These are phyloP conservation scores for Alternaria arbusti DNA, from an alignment of 2,329 filamentous ascomycete species.

Conservation along the genomic window DNA sequence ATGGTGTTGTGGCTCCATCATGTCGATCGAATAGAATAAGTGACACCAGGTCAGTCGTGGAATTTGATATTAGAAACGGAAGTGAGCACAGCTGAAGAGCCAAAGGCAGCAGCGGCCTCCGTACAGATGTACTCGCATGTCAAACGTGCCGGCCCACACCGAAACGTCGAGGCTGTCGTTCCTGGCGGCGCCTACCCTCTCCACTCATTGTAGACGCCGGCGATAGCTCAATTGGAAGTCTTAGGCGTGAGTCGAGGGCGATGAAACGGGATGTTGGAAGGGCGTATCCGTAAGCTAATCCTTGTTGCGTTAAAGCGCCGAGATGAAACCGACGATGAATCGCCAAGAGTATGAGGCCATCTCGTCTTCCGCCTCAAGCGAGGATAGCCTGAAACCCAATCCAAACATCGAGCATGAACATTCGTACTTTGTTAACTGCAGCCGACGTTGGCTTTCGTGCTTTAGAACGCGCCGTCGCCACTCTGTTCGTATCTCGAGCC, in stretches of 20 bases:
- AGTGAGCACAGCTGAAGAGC: constrained; percentile 39
- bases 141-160: constrained; percentile 16
- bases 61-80: constrained; percentile 10
- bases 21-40: constrained; percentile 11
- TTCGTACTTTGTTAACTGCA: neutral
- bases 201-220: constrained; percentile 8
- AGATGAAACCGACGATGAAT: constrained; percentile 40
- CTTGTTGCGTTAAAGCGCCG: constrained; percentile 26
- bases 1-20: constrained; percentile 39
- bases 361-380: constrained; percentile 24
- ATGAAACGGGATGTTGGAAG: constrained; percentile 25
- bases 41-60: constrained; percentile 29
- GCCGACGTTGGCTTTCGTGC: neutral
- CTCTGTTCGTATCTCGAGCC: neutral
- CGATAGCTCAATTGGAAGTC: constrained; percentile 10
- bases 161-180: constrained; percentile 24
- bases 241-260: constrained; percentile 15
- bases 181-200: constrained; percentile 23
- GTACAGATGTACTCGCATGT: constrained; percentile 21
- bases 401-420: constrained; percentile 16
- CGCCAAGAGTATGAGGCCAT: constrained; percentile 41
- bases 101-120: constrained; percentile 19
- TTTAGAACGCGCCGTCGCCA: neutral
- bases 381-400: constrained; percentile 32
- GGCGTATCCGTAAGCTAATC: constrained; percentile 21